These are phyloP conservation scores for Penicillium sp. DNA, from an alignment of 2,329 filamentous ascomycete species.

Conservation along the genomic window DNA sequence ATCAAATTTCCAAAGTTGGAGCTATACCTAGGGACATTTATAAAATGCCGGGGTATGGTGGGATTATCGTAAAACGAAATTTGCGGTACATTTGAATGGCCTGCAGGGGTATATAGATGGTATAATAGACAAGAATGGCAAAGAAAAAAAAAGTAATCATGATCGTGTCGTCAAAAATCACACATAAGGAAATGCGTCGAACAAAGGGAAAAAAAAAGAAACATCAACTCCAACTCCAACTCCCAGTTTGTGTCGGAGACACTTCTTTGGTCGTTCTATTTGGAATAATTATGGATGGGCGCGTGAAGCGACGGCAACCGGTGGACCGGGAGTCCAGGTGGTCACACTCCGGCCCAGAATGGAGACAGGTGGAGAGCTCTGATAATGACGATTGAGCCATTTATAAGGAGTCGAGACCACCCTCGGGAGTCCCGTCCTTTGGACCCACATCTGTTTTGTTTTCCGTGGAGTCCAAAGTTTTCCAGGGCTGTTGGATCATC, in stretches of 20 bases:
- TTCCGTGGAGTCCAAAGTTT: not conserved
- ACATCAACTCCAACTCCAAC: not conserved
- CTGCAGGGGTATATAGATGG: constrained; percentile 3
- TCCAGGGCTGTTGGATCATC: not conserved
- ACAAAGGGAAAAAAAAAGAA: not conserved
- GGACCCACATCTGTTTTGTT: constrained; percentile 1
- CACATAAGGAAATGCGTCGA: not conserved
- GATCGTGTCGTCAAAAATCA: not conserved
- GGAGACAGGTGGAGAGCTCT: not conserved
- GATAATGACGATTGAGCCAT: not conserved
- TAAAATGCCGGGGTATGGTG: not conserved
- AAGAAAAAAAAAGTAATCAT: not conserved
- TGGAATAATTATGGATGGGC: not conserved
- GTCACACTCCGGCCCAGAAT: not conserved
- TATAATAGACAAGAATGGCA: not conserved
- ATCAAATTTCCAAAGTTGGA: not conserved
- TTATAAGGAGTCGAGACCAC: not conserved
- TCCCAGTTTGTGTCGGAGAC: not conserved
- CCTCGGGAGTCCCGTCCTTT: not conserved
- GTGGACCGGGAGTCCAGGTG: not conserved
- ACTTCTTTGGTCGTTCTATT: not conserved
- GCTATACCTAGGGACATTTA: not conserved
- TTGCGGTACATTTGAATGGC: not conserved
- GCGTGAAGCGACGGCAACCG: not conserved
- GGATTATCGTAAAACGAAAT: not conserved